These are phyloP conservation scores for Dissophora globulifera DNA, from an alignment of 192 early-diverging fungal species.

Conservation along the genomic window DNA sequence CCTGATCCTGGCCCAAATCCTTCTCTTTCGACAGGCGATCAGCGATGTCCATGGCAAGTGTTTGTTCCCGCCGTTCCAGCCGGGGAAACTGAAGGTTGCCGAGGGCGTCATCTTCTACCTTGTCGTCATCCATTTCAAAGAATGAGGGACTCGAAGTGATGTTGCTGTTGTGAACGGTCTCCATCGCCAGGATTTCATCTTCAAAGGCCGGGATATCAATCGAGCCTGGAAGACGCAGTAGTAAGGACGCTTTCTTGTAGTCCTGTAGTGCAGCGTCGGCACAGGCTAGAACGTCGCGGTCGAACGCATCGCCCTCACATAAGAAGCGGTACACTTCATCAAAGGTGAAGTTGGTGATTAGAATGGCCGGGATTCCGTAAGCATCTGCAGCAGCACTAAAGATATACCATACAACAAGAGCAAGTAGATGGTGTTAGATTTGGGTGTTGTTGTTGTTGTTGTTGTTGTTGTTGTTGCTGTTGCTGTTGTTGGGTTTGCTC, in stretches of 20 bases:
- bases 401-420: not conserved
- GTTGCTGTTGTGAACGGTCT: constrained; percentile 1
- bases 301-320: constrained; percentile 62
- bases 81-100: not conserved
- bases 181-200: constrained; percentile 42
- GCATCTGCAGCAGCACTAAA: constrained; percentile 62
- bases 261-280: constrained; percentile 57
- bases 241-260: constrained; percentile 62
- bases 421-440: too few relatives aligned
- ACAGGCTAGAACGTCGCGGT: constrained; percentile 45
- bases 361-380: constrained; percentile 62
- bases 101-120: constrained; percentile 12
- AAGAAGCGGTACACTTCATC: constrained; percentile 66
- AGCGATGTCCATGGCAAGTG: not conserved
- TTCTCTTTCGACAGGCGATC: constrained; percentile 6
- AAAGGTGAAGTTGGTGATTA: constrained; percentile 74
- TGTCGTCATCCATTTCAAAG: constrained; percentile 41
- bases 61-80: not conserved
- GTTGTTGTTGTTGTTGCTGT: too few relatives aligned
- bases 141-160: constrained; percentile 17
- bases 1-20: not conserved
- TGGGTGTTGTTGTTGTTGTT: too few relatives aligned
- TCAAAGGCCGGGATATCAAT: constrained; percentile 68
- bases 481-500: too few relatives aligned
- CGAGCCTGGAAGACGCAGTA: constrained; percentile 64